Percentiles rank a stretch among this genome's conserved stretches.
Conservation (phyloP, 108 stramenopile species). For the Bacterosira constricta region DNA sequence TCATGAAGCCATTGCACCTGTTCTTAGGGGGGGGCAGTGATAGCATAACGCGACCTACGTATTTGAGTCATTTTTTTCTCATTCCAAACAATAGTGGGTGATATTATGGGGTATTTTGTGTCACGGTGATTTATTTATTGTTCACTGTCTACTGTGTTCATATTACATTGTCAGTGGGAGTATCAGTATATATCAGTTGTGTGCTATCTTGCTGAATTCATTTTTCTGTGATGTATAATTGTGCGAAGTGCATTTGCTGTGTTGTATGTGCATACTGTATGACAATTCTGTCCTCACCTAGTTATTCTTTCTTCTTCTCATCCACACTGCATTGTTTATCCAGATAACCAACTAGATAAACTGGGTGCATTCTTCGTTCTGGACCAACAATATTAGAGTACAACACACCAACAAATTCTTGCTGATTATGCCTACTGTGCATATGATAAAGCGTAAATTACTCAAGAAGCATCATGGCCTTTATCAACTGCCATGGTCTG, state of each 20-base stretch:
- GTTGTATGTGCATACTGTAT: not conserved
- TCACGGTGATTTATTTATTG: no score
- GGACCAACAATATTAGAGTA: not conserved
- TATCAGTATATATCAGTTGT: no score
- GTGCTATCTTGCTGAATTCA: no score
- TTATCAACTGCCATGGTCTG: no score
- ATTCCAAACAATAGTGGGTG: not conserved
- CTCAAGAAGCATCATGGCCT: not conserved
- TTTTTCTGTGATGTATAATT: no score
- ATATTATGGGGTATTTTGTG: no score
- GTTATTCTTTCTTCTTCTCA: not conserved
- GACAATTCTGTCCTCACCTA: not conserved
- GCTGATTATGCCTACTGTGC: slow-evolving; percentile 1
- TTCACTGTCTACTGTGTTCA: no score
- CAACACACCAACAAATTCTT: not conserved
- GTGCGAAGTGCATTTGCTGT: not conserved
- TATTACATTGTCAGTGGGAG: no score
- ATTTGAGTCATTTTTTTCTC: no score
- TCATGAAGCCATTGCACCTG: not conserved
- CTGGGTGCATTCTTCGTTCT: not conserved
- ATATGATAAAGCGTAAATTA: not conserved
- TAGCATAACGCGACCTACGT: not conserved
- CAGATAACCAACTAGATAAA: not conserved
- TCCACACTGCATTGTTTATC: no score
- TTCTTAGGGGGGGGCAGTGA: not conserved